Percentiles rank a stretch among this genome's conserved stretches.
Conservation (phyloP, 1,284 basidiomycete species). For the Austroboletus sp. region DNA sequence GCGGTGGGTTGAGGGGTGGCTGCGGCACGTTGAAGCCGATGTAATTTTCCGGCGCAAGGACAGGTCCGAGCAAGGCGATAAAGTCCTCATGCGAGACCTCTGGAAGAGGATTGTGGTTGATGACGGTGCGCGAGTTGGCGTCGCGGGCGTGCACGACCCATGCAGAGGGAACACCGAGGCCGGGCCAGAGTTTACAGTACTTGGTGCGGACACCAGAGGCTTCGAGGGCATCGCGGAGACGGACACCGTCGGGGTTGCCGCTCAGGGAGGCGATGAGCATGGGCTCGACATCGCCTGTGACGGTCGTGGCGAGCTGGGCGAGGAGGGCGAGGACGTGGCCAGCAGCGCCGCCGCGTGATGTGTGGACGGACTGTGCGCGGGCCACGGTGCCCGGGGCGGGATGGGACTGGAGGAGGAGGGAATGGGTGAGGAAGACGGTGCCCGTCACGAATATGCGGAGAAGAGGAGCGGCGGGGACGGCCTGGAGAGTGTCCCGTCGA, state of each 20-base stretch:
- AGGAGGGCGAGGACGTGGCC: slow-evolving; percentile 63
- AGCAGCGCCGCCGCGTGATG: slow-evolving; percentile 63
- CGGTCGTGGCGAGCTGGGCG: slow-evolving; percentile 49
- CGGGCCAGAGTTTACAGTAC: slow-evolving; percentile 67
- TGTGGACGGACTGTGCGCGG: slow-evolving; percentile 64
- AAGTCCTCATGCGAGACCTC: slow-evolving; percentile 81
- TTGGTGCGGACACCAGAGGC: slow-evolving; percentile 59
- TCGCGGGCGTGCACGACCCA: slow-evolving; percentile 75
- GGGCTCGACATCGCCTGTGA: slow-evolving; percentile 47
- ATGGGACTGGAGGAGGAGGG: slow-evolving; percentile 53
- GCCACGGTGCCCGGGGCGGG: slow-evolving; percentile 52
- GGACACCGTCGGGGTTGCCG: slow-evolving; percentile 59
- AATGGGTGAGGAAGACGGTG: slow-evolving; percentile 70
- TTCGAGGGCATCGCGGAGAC: slow-evolving; percentile 59
- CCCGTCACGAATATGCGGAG: slow-evolving; percentile 66
- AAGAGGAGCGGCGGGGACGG: slow-evolving; percentile 16
- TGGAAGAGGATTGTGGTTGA: slow-evolving; percentile 78
- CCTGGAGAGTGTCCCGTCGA: slow-evolving; percentile 35
- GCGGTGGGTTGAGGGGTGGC: slow-evolving; percentile 15
- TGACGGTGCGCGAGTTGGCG: slow-evolving; percentile 55
- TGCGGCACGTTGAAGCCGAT: slow-evolving; percentile 19
- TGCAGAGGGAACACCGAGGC: slow-evolving; percentile 66
- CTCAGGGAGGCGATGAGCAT: slow-evolving; percentile 68
- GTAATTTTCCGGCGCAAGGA: slow-evolving; percentile 74
- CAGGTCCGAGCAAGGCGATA: slow-evolving; percentile 64